Evolutionary conservation across 163 green algal species (phyloP), one percentile per base, ranked within the genome.

Genomic region (Coccomyxa subellipsoidea): DNA sequence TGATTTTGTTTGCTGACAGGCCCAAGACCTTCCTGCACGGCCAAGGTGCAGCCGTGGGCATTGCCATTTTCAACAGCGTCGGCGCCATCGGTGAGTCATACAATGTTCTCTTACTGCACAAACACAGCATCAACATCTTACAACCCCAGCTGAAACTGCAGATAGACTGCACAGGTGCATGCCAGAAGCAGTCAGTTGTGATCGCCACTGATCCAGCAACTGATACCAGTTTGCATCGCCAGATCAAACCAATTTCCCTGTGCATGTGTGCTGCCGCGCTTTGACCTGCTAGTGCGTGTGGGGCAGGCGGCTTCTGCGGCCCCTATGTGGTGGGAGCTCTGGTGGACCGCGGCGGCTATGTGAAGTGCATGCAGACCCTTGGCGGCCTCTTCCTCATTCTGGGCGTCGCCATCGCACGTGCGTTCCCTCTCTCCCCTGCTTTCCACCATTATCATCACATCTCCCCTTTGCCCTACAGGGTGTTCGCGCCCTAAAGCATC

Each of bases 1-100:
- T n/a, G n/a, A n/a, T n/a, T n/a, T n/a, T 31, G 36, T 78, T 7
- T 59, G 23, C 2, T 31, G 31, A 40, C 76, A 69, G 76, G 76
- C 76, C 76, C 76, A 80, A 80, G 10, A 80, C 76, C 2, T 80
- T 80, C 76, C 36, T 80, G 76, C 76, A 80, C 36, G 76, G 76
- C 1, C 10, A 80, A n/a, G 76, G 38, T 9, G 76, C 76, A 27
- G 76, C 38, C 18, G 76, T 80, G 3, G 76, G 76, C 7, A 69
- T 80, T 31, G 76, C 76, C 76, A 69, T 80, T 35, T 80, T 80
- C 76, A 80, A 80, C 38, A 69, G 38, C 47, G 38, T 80, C 18
- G 76, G 76, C 36, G 72, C 72, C 32, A 38, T 79, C 3, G 72
- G 72, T 53, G 72, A 36, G n/a, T n/a, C n/a, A n/a, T n/a, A n/a